Evolutionary conservation across 352 stramenopile species (phyloP).

Genomic region (Peronosclerospora sorghi): DNA sequence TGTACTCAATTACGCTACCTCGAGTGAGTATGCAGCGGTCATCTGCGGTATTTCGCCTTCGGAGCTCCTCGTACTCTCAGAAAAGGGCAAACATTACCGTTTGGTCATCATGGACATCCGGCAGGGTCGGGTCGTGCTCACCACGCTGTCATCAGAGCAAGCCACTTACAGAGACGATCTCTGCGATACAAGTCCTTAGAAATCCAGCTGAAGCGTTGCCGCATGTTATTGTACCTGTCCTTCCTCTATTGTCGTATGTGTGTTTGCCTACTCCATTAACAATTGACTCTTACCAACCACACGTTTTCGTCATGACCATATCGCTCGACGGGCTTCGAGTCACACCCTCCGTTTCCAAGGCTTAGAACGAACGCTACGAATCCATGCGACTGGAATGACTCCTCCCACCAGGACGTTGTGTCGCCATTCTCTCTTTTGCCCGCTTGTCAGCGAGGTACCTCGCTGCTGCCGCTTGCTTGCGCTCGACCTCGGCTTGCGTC

Average conservation of each 20-base stretch:
- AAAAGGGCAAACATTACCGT: constrained; percentile 70
- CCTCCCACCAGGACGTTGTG: constrained; percentile 2
- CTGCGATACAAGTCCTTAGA: constrained; percentile 34
- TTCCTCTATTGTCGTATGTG: constrained; percentile 11
- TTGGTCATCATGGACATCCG: constrained; percentile 69
- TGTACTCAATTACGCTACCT: constrained; percentile 47
- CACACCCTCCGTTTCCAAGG: too few relatives aligned
- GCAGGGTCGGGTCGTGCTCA: constrained; percentile 48
- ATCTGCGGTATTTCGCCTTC: constrained; percentile 56
- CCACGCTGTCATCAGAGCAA: constrained; percentile 40
- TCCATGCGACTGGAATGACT: background rate
- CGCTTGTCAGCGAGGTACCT: constrained; percentile 53
- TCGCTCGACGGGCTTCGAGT: too few relatives aligned
- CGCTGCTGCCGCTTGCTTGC: constrained; percentile 25
- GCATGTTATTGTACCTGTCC: constrained; percentile 16
- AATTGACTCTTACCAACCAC: constrained; percentile 1
- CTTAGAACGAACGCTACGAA: too few relatives aligned
- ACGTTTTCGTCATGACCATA: too few relatives aligned
- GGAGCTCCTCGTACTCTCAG: constrained; percentile 67
- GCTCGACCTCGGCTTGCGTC: constrained; percentile 27
- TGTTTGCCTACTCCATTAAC: constrained; percentile 23
- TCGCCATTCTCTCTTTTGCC: constrained; percentile 22
- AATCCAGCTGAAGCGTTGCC: constrained; percentile 3
- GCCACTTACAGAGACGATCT: constrained; percentile 35
- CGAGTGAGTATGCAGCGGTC: constrained; percentile 54